A percentile compares a stretch with the other conserved stretches of the same genome.
Conservation (phyloP, 2,329 filamentous ascomycete genomes). For the Calonectria pauciramosa region DNA sequence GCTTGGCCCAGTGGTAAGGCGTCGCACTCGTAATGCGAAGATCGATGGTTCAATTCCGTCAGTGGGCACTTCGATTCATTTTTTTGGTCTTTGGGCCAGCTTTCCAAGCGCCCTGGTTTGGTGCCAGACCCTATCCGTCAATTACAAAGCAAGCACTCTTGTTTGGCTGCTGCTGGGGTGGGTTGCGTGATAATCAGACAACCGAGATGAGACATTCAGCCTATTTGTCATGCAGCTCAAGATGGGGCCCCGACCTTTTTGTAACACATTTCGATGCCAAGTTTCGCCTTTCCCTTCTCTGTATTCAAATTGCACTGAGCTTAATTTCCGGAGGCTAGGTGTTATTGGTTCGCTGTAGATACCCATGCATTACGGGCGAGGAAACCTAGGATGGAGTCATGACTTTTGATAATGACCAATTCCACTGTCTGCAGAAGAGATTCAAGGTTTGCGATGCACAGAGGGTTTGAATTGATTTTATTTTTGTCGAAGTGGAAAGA, state of each 20-base stretch:
- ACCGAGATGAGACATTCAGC: background rate
- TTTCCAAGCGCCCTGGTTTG: background rate
- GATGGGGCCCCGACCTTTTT: background rate
- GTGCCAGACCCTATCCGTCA: background rate
- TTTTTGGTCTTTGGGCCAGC: background rate
- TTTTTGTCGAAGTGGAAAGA: background rate
- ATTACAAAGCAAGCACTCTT: background rate
- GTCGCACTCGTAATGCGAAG: background rate
- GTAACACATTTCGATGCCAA: background rate
- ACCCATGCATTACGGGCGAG: background rate
- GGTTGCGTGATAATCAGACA: background rate
- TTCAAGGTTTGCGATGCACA: background rate
- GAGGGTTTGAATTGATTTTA: background rate
- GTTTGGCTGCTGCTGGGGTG: background rate
- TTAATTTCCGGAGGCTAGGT: background rate
- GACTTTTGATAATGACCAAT: background rate
- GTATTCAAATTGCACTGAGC: background rate
- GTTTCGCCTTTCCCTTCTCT: background rate
- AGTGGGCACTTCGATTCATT: background rate
- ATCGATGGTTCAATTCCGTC: background rate
- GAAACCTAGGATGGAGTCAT: background rate
- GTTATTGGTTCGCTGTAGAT: background rate
- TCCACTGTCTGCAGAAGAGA: background rate
- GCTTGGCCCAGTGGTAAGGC: background rate
- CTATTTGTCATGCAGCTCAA: background rate